phyloP scores from a whole-genome alignment of 1,284 basidiomycete genomes.

The Porogramme epimiltina region DNA sequence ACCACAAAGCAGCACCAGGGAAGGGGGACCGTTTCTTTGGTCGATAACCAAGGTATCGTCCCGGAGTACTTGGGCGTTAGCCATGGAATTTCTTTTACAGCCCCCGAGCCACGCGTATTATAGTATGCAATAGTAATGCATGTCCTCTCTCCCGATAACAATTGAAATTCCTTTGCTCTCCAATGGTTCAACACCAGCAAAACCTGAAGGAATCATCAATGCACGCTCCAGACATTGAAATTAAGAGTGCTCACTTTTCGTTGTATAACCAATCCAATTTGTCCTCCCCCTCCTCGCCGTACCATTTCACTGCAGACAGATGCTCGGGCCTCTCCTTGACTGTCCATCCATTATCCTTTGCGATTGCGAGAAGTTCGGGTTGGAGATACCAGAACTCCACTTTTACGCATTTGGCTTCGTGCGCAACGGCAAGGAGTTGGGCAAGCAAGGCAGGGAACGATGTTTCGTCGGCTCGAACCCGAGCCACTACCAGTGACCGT shows the following conservation, averaged over 20 bases:
- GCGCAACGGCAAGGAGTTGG: slow-evolving; percentile 41
- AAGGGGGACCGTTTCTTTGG: no score
- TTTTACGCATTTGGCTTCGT: slow-evolving; percentile 38
- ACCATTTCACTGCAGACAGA: slow-evolving; percentile 59
- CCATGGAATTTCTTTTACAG: no score
- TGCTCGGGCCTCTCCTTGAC: slow-evolving; percentile 46
- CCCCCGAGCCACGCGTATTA: no score
- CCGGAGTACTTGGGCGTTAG: no score
- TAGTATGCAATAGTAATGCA: no score
- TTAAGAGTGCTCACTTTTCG: slow-evolving; percentile 36
- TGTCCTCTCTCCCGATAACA: no score
- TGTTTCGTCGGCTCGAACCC: slow-evolving; percentile 40
- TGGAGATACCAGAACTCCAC: slow-evolving; percentile 62
- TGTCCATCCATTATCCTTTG: slow-evolving; percentile 38
- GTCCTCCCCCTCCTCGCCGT: slow-evolving; percentile 41
- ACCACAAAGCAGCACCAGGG: no score
- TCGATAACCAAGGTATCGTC: no score
- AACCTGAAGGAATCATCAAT: slow-evolving; percentile 10
- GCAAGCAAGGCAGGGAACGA: slow-evolving; percentile 43
- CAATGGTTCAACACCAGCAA: slow-evolving; percentile 19
- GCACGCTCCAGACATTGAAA: not conserved
- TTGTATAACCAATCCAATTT: slow-evolving; percentile 56
- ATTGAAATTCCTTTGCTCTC: not conserved
- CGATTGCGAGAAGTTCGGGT: slow-evolving; percentile 35
- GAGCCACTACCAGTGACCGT: slow-evolving; percentile 50